Conservation (phyloP, 2,329 filamentous ascomycete genomes). For the Epichloe scottii region DNA sequence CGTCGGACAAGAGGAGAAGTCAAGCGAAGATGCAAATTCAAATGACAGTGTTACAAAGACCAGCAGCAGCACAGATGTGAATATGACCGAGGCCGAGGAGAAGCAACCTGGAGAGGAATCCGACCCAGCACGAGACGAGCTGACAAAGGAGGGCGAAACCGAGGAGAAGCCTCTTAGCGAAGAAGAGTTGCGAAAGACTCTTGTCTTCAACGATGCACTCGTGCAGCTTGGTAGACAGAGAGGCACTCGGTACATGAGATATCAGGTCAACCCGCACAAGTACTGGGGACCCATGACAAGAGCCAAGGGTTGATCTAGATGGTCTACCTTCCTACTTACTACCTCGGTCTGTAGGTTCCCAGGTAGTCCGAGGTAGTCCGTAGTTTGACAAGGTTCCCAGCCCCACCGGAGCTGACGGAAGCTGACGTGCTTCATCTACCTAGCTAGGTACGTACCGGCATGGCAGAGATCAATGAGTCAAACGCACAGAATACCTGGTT, state of each 20-base stretch:
- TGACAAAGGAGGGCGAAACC: constrained; percentile 12
- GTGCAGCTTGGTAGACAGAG: constrained; percentile 62
- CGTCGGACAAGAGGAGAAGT: constrained; percentile 18
- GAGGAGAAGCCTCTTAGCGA: constrained; percentile 13
- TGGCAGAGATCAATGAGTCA: no score
- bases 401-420: neutral
- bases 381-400: neutral
- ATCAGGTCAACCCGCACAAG: constrained; percentile 78
- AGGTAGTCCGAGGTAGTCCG: no score
- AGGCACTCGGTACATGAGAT: constrained; percentile 60
- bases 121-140: constrained; percentile 7
- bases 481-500: no score
- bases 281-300: constrained; percentile 84
- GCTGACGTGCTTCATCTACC: no score
- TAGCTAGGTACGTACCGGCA: no score
- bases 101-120: constrained; percentile 5
- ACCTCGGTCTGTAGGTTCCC: no score
- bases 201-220: constrained; percentile 64
- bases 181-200: constrained; percentile 42
- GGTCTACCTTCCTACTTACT: neutral
- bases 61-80: constrained; percentile 12
- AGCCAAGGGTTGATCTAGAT: constrained; percentile 25
- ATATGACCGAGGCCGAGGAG: constrained; percentile 27
- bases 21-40: constrained; percentile 1
- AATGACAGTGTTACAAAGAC: neutral